A percentile compares a stretch with the other conserved stretches of the same genome.
phyloP scores from a whole-genome alignment of 805 yeast species.

The Tetrapisispora iriomotensis region DNA sequence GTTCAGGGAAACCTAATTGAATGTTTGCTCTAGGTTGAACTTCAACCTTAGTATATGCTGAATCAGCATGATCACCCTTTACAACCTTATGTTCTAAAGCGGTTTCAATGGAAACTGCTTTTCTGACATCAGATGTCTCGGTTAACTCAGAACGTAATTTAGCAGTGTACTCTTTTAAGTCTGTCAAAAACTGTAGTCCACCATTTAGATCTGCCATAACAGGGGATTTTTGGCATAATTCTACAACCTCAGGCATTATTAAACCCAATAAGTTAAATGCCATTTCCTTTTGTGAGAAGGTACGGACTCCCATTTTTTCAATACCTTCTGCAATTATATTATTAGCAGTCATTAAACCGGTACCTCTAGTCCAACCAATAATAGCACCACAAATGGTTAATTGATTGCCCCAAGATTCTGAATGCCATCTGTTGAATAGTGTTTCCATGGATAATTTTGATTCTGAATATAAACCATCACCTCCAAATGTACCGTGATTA shows the following conservation, averaged over 20 bases:
- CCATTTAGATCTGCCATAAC: slow-evolving; percentile 98
- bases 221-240: slow-evolving; percentile 85
- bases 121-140: slow-evolving; percentile 83
- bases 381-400: slow-evolving; percentile 96
- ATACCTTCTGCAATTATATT: slow-evolving; percentile 96
- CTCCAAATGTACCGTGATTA: slow-evolving; percentile 98
- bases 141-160: slow-evolving; percentile 61
- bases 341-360: slow-evolving; percentile 97
- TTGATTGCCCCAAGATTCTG: slow-evolving; percentile 93
- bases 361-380: slow-evolving; percentile 99
- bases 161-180: slow-evolving; percentile 80
- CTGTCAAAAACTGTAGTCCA: slow-evolving; percentile 89
- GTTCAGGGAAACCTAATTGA: slow-evolving; percentile 84
- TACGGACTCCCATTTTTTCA: slow-evolving; percentile 91
- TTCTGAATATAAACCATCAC: slow-evolving; percentile 97
- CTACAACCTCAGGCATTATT: slow-evolving; percentile 74
- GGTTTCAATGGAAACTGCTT: slow-evolving; percentile 90
- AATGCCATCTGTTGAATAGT: slow-evolving; percentile 95
- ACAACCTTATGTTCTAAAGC: slow-evolving; percentile 76
- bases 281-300: slow-evolving; percentile 98
- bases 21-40: slow-evolving; percentile 93
- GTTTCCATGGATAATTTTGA: slow-evolving; percentile 94
- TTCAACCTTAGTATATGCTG: slow-evolving; percentile 65
- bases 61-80: slow-evolving; percentile 80
- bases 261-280: slow-evolving; percentile 96